These are phyloP conservation scores for Dendrobium huoshanense DNA, from an alignment of 106 monocot species.

Conservation along the genomic window DNA sequence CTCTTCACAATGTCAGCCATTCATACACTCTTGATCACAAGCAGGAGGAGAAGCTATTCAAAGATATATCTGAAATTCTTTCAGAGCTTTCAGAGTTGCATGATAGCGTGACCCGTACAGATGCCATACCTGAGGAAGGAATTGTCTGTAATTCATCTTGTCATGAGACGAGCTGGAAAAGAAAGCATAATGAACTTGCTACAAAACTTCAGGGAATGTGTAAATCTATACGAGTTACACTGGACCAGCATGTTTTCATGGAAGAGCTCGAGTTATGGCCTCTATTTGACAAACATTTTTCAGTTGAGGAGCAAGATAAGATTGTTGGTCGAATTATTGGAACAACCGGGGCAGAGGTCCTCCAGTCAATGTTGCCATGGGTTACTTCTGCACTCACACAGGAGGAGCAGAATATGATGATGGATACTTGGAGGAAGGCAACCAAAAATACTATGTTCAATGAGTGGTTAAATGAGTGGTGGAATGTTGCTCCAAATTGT, in stretches of 20 bases:
- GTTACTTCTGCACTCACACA: slow-evolving; percentile 88
- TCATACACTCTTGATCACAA: slow-evolving; percentile 96
- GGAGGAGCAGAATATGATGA: slow-evolving; percentile 95
- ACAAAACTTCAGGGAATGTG: slow-evolving; percentile 98
- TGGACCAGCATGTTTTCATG: slow-evolving; percentile 84
- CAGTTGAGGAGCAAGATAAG: slow-evolving; percentile 94
- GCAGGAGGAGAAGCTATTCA: slow-evolving; percentile 94
- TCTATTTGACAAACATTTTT: slow-evolving; percentile 85
- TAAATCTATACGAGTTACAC: slow-evolving; percentile 86
- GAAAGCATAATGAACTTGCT: slow-evolving; percentile 72
- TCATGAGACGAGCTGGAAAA: slow-evolving; percentile 20
- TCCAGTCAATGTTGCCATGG: slow-evolving; percentile 98
- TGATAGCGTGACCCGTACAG: slow-evolving; percentile 22
- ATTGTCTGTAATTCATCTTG: slow-evolving; percentile 1
- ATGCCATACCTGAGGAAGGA: slow-evolving; percentile 13
- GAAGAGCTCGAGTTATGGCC: slow-evolving; percentile 99
- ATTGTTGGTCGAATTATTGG: slow-evolving; percentile 96
- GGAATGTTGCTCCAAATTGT: slow-evolving; percentile 55
- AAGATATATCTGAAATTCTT: slow-evolving; percentile 74
- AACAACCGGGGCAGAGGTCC: slow-evolving; percentile 90
- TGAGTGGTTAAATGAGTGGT: slow-evolving; percentile 99
- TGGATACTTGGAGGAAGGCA: slow-evolving; percentile 90
- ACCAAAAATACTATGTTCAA: slow-evolving; percentile 98
- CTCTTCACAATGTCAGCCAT: slow-evolving; percentile 95
- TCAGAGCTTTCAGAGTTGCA: slow-evolving; percentile 61